Evolutionary conservation across 169 alveolate genomes (phyloP), one percentile per base, ranked within the genome.

Genomic region (Fabrea salina): DNA sequence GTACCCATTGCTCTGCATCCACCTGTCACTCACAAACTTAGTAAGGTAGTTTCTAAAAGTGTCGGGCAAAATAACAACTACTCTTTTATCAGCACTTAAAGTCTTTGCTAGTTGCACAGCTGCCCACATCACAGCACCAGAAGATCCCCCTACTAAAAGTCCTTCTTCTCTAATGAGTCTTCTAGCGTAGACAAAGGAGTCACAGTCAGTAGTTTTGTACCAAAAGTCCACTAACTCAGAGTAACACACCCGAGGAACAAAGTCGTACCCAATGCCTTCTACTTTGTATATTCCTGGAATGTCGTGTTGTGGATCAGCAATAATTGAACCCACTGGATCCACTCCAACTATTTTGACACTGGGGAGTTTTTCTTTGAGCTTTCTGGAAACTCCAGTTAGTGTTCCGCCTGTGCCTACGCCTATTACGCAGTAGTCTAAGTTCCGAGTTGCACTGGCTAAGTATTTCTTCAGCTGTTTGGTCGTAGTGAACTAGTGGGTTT

Each of bases 401-500:
- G 96, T 91, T n/a, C 98, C 98, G 41, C 98, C 97, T 30, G 98
- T 95, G 49, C 98, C 98, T 40, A 92, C 83, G 0, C 95, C 88
- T 2, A 88, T 81, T 22, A 93, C 80, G 19, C 90, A 87, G 47
- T 88, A 86, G 83, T 93, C 96, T 0, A 95, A 40, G 76, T 88
- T 87, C 39, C 95, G 95, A 43, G n/a, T 86, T 95, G 74, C 91
- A 84, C 71, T 90, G 87, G 50, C 91, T 90, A 70, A 83, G 89
- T 58, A 95, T 91, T 78, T 95, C 98, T 53, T 89, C 92, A 50
- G 94, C 98, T 5, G 98, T 95, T 25, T 91, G 91, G 47, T 91
- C 95, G 77, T 89, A 92, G 83, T 95, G 98, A 41, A 95, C 94
- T 22, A 85, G 81, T 54, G 96, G 95, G 82, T 95, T 95, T 25